Percentiles rank a stretch among this genome's conserved stretches.
Evolutionary conservation across 2,329 filamentous ascomycete genomes (phyloP).

Genomic region (Didymella arachidicola): DNA sequence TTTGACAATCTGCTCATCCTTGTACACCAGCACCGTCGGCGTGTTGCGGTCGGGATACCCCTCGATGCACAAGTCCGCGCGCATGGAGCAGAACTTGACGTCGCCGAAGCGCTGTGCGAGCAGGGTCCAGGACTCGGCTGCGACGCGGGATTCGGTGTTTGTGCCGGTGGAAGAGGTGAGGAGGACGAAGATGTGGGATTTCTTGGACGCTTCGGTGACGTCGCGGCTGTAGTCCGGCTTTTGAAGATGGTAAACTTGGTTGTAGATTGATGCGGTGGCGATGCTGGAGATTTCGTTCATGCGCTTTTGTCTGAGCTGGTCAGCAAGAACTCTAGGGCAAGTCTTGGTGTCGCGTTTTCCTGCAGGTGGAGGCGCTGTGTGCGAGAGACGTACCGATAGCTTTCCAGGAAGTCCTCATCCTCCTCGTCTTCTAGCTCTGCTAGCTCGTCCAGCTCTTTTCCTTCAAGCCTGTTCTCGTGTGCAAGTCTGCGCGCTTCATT

Average conservation of each 20-base stretch:
- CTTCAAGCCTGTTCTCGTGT: slow-evolving; percentile 90
- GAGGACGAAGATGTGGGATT: slow-evolving; percentile 75
- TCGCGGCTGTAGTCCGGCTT: slow-evolving; percentile 93
- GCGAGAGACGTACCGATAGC: slow-evolving; percentile 68
- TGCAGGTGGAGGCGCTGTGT: too few relatives aligned
- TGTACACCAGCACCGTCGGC: slow-evolving; percentile 91
- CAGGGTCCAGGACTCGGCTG: slow-evolving; percentile 86
- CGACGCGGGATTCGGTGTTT: slow-evolving; percentile 83
- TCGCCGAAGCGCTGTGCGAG: slow-evolving; percentile 87
- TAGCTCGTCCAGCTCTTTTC: slow-evolving; percentile 92
- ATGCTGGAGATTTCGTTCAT: slow-evolving; percentile 81
- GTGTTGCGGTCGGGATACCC: slow-evolving; percentile 95
- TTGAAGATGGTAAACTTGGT: slow-evolving; percentile 89
- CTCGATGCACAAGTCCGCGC: slow-evolving; percentile 90
- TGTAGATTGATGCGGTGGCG: slow-evolving; percentile 79
- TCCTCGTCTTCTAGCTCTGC: slow-evolving; percentile 94
- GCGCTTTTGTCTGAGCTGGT: slow-evolving; percentile 70
- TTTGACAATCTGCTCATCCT: slow-evolving; percentile 88
- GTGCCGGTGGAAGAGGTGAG: slow-evolving; percentile 78
- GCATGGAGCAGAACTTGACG: slow-evolving; percentile 97
- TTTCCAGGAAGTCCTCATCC: slow-evolving; percentile 88
- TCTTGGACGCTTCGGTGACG: slow-evolving; percentile 87
- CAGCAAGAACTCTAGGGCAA: background rate
- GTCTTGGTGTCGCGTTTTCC: too few relatives aligned
- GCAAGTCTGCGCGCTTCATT: slow-evolving; percentile 81